Base-by-base conservation (phyloP, 2,329 filamentous ascomycete species). In the Penicillium vulpinum region DNA sequence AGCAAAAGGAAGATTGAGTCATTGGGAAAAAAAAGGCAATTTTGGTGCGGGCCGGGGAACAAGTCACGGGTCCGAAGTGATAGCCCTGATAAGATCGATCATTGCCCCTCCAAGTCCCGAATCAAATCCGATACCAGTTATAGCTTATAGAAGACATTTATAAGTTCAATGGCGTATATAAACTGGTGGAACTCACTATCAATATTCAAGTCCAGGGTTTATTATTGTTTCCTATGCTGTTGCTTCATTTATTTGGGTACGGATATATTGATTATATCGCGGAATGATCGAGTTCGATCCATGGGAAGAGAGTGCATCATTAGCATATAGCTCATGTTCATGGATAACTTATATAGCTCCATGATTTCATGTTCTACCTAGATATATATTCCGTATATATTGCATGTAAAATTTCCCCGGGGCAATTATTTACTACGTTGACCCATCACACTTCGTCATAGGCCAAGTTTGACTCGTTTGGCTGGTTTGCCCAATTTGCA, bases 1-100 rank as follows among this genome's bases (percentile, higher is more conserved):
- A 53, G 56, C 55, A 50, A 41, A 48, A 40, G 43, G 49, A 53
- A 55, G 50, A 54, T 65, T 67, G 64, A 67, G 62, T 67, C 64
- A 67, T 54, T 51, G 44, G 51, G 48, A 31, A 56, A 60, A 63
- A 62, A 65, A 63, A 36, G 59, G 46, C 51, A 57, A 54, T 45
- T 62, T 62, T 62, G 63, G 62, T 64, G 63, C 58, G 61, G 62
- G 60, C 56, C 52, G 54, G 61, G 51, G 58, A 57, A 40, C 28
- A 33, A 62, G 63, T 65, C 62, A 63, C 59, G 58, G 46, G 63
- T 56, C 60, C 63, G 61, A 58, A 49, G 57, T 55, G 63, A 65
- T 64, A 65, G 59, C 45, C 48, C 49, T 47, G 62, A 64, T 65
- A 65, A 64, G 61, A 38, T 39, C 26, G 47, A 43, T 45, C 22